Conservation (phyloP, 2,329 filamentous ascomycete species). For the Arthrinium puccinioides region DNA sequence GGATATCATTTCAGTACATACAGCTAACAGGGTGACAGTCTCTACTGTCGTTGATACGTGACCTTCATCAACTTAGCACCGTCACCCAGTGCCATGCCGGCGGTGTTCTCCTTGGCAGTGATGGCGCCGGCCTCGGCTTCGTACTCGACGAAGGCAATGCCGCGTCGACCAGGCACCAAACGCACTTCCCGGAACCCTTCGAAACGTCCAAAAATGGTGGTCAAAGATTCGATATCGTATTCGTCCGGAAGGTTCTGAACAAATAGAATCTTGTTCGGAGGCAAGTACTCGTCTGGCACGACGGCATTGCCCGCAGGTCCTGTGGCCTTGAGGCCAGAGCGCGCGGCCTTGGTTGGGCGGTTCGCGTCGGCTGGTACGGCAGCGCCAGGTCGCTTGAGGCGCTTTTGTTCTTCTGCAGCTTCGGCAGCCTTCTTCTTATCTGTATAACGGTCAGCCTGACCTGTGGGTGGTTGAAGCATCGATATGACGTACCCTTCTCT, state of each 20-base stretch:
- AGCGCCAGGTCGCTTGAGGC: conserved; percentile 55
- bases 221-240: conserved; percentile 73
- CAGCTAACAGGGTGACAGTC: neutral
- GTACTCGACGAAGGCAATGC: conserved; percentile 96
- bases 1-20: neutral
- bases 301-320: conserved; percentile 60
- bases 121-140: conserved; percentile 85
- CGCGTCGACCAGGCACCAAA: conserved; percentile 75
- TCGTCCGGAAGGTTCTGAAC: conserved; percentile 86
- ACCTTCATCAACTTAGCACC: conserved; percentile 80
- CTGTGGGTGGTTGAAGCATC: neutral
- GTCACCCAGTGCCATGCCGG: conserved; percentile 72
- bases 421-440: conserved; percentile 76
- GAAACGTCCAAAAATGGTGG: conserved; percentile 77
- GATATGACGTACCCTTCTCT: conserved; percentile 68
- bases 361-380: conserved; percentile 38
- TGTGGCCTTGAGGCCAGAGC: conserved; percentile 70
- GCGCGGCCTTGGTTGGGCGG: conserved; percentile 63
- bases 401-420: conserved; percentile 70
- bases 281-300: conserved; percentile 95
- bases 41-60: conserved; percentile 85
- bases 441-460: conserved; percentile 20
- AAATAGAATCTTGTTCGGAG: conserved; percentile 95
- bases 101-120: conserved; percentile 86
- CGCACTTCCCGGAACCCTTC: conserved; percentile 92